Evolutionary conservation across 495 filamentous ascomycete genomes (phyloP), one percentile per base, ranked within the genome.

Genomic region (Ramalina peruviana): DNA sequence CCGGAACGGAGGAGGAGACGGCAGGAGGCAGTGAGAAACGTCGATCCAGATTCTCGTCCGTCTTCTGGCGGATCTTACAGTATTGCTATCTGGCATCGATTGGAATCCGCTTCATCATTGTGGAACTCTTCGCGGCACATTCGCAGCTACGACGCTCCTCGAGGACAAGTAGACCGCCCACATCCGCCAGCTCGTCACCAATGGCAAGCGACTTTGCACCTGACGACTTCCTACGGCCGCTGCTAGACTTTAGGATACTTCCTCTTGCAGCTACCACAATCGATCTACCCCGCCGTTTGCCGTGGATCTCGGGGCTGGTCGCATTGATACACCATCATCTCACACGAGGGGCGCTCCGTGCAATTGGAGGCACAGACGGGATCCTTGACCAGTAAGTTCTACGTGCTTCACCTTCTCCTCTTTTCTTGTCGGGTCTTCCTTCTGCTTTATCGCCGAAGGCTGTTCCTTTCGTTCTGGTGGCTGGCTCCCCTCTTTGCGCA

Each of bases 311-410:
- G 58, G 86, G 84, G 57, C 62, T 76, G 48, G 58, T 88, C 36
- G 79, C 82, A 46, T 73, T 94, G 59, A 58, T 80, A 48, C 86
- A 88, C 66, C 80, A 82, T 71, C 71, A 75, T 52, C 70, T 78
- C 58, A 62, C 90, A 57, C 69, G 68, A 56, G 84, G 86, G 37
- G 83, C 85, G 54, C 82, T 86, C 57, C 72, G 67, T 6, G 33
- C 26, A 65, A 62, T 94, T 36, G 86, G 84, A 64, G 72, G 72
- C 61, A 77, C 82, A 9, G 75, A 88, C 64, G 81, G 86, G 49
- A 72, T 79, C 56, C 70, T 94, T 65, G 87, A 96, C 75, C 89
- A 86, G 88, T 96, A 79, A 82, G 88, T 78, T 78, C 12, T 33
- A 33, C 12, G 9, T 33, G 30, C 30, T 12, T 33, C 12, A 13